Evolutionary conservation across 2,329 filamentous ascomycete species (phyloP).

Genomic region (Eutypa lata): DNA sequence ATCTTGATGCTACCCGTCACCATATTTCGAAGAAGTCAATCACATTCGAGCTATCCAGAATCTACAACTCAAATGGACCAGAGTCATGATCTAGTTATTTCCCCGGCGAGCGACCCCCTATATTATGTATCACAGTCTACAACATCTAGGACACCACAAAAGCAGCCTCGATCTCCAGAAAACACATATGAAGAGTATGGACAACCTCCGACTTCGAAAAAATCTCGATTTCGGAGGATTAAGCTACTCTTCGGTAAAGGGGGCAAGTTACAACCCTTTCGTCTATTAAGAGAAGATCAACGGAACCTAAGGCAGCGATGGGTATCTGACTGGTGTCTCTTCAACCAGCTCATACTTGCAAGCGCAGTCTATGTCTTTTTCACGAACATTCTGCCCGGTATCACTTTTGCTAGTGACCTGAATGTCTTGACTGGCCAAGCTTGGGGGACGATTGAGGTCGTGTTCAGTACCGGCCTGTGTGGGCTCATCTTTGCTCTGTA

Average conservation of each 20-base stretch:
- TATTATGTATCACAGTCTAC: not conserved
- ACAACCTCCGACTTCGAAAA: not conserved
- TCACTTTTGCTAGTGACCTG: constrained; percentile 64
- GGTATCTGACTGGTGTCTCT: constrained; percentile 52
- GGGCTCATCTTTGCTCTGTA: constrained; percentile 61
- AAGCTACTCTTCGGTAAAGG: constrained; percentile 28
- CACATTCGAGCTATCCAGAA: no score
- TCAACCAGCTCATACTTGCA: constrained; percentile 63
- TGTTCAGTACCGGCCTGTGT: constrained; percentile 63
- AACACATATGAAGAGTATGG: not conserved
- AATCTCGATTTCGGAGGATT: constrained; percentile 1
- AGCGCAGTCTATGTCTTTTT: constrained; percentile 66
- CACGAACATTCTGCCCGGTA: constrained; percentile 63
- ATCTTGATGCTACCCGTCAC: no score
- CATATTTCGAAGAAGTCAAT: no score
- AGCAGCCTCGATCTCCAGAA: not conserved
- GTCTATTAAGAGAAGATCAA: constrained; percentile 49
- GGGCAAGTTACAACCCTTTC: constrained; percentile 48
- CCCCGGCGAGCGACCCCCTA: not conserved
- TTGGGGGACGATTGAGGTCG: constrained; percentile 66
- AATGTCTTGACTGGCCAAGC: constrained; percentile 59
- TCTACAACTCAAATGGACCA: not conserved
- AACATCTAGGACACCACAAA: not conserved
- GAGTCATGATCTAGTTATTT: not conserved
- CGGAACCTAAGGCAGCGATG: constrained; percentile 44